phyloP scores from a whole-genome alignment of 148 eudicot genomes.

The Hydrangea macrophylla region DNA sequence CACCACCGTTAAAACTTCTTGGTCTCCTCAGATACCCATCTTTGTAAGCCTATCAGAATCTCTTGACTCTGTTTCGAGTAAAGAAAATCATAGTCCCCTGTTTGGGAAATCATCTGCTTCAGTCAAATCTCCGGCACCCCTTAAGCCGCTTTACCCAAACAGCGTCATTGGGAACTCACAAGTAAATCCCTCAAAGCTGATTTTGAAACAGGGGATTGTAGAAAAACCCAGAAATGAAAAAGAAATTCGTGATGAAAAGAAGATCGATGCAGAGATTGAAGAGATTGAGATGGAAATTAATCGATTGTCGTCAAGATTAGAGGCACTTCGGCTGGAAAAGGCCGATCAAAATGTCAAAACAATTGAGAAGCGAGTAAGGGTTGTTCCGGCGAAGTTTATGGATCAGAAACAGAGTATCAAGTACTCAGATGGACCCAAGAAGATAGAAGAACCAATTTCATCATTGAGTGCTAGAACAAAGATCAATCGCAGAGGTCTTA shows the following conservation, averaged over 20 bases:
- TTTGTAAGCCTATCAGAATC: constrained; percentile 30
- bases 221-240: constrained; percentile 17
- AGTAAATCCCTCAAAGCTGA: constrained; percentile 9
- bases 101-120: constrained; percentile 25
- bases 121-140: constrained; percentile 16
- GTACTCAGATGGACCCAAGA: constrained; percentile 25
- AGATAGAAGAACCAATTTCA: constrained; percentile 36
- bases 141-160: constrained; percentile 32
- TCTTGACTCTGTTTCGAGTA: constrained; percentile 41
- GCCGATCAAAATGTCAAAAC: constrained; percentile 43
- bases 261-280: constrained; percentile 71
- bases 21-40: constrained; percentile 29
- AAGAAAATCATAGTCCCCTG: constrained; percentile 51
- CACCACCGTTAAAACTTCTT: constrained; percentile 18
- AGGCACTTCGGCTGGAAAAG: constrained; percentile 52
- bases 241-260: constrained; percentile 28
- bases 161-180: constrained; percentile 21
- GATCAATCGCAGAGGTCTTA: constrained; percentile 63
- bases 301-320: constrained; percentile 54
- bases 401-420: constrained; percentile 43
- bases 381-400: constrained; percentile 65
- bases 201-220: constrained; percentile 16
- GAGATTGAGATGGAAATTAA: constrained; percentile 69
- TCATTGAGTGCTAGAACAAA: constrained; percentile 33
- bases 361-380: constrained; percentile 44